Evolutionary conservation across 805 yeast genomes (phyloP), one percentile per base, ranked within the genome.

Genomic region (Schizosaccharomyces cryophilus): DNA sequence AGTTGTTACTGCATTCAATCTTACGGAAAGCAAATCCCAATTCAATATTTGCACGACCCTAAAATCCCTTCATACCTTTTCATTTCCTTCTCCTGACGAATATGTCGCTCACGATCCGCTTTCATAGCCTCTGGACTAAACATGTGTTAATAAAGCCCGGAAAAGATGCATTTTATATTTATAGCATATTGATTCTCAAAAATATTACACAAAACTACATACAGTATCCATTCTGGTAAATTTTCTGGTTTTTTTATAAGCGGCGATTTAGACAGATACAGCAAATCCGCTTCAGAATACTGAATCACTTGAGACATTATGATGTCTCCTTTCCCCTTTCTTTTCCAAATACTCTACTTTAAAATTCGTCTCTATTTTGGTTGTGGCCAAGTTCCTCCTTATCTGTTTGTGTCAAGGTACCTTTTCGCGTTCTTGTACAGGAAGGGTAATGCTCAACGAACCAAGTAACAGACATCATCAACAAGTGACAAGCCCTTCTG

Each of bases 201-300:
- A 7, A n/a, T 17, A 19, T 11, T n/a, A 11, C 13, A 1, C 26
- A n/a, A 45, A 17, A 17, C n/a, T 24, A 29, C 56, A 19, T 51
- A 51, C 56, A 51, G 56, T 19, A 51, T 51, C 56, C 56, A 51
- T 51, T 51, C 56, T 17, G 56, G 56, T 29, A 51, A 17, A 29
- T 51, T 29, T 24, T 51, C 35, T 11, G 56, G 56, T 51, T 51
- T 51, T 51, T 51, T 51, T 29, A 51, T 29, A 29, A 51, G 56
- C 35, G 56, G 35, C 17, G 56, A 51, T 51, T 51, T 51, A 19
- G 56, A 51, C 26, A 51, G 35, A 51, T 51, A 51, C n/a, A 51
- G 11, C 35, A 51, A 29, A 51, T 51, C 56, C 26, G 30, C 56
- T 29, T 24, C 56, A 9, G 56, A 24, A 51, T 51, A 51, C 26